Evolutionary conservation across 169 alveolate genomes (phyloP).

Genomic region (Eimeria necatrix): DNA sequence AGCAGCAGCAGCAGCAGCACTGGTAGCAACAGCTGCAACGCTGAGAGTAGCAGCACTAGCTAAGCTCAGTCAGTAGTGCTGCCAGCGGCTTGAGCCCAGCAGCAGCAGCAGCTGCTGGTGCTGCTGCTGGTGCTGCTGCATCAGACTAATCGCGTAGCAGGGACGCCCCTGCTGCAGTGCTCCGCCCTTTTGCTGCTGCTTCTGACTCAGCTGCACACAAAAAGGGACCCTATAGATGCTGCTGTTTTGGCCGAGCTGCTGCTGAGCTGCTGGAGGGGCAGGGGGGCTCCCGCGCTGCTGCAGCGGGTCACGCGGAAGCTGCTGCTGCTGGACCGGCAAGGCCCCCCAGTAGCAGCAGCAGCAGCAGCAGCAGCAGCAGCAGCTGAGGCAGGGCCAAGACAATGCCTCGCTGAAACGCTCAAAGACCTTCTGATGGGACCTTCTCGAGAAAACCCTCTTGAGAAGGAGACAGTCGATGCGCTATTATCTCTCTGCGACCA

Average conservation of each 20-base stretch:
- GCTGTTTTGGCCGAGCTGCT: neutral
- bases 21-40: neutral
- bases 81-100: neutral
- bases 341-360: neutral
- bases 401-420: neutral
- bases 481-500: conserved; percentile 3
- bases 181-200: neutral
- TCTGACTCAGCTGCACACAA: conserved; percentile 14
- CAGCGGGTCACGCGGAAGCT: conserved; percentile 23
- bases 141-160: neutral
- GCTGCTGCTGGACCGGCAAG: conserved; percentile 30
- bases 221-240: neutral
- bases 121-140: neutral
- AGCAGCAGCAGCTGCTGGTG: neutral
- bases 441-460: neutral
- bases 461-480: neutral
- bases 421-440: neutral
- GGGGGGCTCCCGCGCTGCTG: conserved; percentile 6
- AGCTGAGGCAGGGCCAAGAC: neutral
- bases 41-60: no score
- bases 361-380: neutral
- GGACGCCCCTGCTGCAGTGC: neutral
- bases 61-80: neutral
- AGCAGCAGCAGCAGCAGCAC: neutral
- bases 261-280: neutral